Evolutionary conservation across 2,329 filamentous ascomycete genomes (phyloP).

Genomic region (Achaetomium macrosporum): DNA sequence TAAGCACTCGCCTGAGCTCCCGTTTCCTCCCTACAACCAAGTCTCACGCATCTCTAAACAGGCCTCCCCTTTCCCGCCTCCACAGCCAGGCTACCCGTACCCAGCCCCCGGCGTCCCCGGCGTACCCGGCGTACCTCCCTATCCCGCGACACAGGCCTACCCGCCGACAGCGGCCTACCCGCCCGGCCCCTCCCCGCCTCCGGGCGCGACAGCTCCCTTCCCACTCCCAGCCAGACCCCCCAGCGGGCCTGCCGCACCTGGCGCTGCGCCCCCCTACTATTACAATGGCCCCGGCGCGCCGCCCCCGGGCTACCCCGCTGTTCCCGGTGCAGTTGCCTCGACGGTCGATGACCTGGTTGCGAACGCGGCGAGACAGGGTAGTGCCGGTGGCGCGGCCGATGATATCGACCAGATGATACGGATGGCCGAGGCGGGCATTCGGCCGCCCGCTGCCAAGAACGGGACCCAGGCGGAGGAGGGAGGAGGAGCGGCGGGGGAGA

Average conservation of each 20-base stretch:
- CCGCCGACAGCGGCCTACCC: slow-evolving; percentile 27
- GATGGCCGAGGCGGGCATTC: slow-evolving; percentile 57
- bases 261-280: slow-evolving; percentile 24
- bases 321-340: slow-evolving; percentile 32
- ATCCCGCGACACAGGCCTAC: slow-evolving; percentile 21
- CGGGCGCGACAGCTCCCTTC: slow-evolving; percentile 33
- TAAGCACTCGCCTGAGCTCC: slow-evolving; percentile 37
- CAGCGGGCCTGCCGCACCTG: slow-evolving; percentile 26
- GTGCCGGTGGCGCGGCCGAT: slow-evolving; percentile 41
- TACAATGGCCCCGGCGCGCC: slow-evolving; percentile 28
- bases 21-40: background rate
- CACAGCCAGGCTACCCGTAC: slow-evolving; percentile 30
- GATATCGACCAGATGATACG: slow-evolving; percentile 62
- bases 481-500: slow-evolving; percentile 48
- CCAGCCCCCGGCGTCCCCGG: slow-evolving; percentile 17
- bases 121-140: slow-evolving; percentile 23
- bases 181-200: slow-evolving; percentile 33
- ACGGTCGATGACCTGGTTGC: slow-evolving; percentile 45
- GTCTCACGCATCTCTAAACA: slow-evolving; percentile 21
- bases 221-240: slow-evolving; percentile 43
- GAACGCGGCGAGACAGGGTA: slow-evolving; percentile 30
- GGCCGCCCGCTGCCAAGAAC: slow-evolving; percentile 37
- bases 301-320: slow-evolving; percentile 24
- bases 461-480: slow-evolving; percentile 52
- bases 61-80: slow-evolving; percentile 40